Evolutionary conservation across 768 basidiomycete genomes (phyloP).

Genomic region (Rhizopogon salebrosus): DNA sequence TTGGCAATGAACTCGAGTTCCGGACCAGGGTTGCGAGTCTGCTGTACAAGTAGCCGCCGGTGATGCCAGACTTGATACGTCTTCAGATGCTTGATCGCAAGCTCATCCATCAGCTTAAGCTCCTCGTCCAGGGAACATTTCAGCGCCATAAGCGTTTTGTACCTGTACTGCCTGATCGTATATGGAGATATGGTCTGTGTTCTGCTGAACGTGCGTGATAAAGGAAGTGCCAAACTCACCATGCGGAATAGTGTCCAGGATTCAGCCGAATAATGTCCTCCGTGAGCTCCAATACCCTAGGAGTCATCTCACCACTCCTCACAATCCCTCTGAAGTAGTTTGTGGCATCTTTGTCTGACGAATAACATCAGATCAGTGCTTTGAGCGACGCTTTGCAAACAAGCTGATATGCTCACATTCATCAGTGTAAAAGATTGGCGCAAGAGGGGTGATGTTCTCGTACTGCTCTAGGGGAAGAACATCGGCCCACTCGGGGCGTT

Average conservation of each 20-base stretch:
- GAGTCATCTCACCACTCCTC: slow-evolving; percentile 70
- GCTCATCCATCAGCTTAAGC: slow-evolving; percentile 79
- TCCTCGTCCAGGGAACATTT: slow-evolving; percentile 69
- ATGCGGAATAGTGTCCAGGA: slow-evolving; percentile 95
- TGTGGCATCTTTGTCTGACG: slow-evolving; percentile 85
- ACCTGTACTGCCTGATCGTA: slow-evolving; percentile 83
- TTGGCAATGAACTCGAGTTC: slow-evolving; percentile 81
- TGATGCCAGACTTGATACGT: slow-evolving; percentile 99
- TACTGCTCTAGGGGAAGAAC: slow-evolving; percentile 77
- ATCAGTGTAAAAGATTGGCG: slow-evolving; percentile 85
- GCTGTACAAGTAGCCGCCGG: slow-evolving; percentile 66
- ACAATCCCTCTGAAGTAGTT: slow-evolving; percentile 88
- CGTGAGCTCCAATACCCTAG: slow-evolving; percentile 80
- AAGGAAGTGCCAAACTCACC: slow-evolving; percentile 45
- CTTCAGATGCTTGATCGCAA: slow-evolving; percentile 82
- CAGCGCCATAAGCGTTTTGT: slow-evolving; percentile 74
- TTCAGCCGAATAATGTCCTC: slow-evolving; percentile 86
- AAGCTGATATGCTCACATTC: slow-evolving; percentile 49
- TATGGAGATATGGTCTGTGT: not conserved
- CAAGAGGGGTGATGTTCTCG: slow-evolving; percentile 72
- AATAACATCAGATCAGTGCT: slow-evolving; percentile 1
- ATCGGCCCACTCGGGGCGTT: slow-evolving; percentile 75
- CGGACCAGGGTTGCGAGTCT: slow-evolving; percentile 44
- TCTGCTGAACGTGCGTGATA: not conserved
- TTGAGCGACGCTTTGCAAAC: slow-evolving; percentile 3